Evolutionary conservation across 1,284 basidiomycete genomes (phyloP).

Genomic region (Pyrrhoderma noxium): DNA sequence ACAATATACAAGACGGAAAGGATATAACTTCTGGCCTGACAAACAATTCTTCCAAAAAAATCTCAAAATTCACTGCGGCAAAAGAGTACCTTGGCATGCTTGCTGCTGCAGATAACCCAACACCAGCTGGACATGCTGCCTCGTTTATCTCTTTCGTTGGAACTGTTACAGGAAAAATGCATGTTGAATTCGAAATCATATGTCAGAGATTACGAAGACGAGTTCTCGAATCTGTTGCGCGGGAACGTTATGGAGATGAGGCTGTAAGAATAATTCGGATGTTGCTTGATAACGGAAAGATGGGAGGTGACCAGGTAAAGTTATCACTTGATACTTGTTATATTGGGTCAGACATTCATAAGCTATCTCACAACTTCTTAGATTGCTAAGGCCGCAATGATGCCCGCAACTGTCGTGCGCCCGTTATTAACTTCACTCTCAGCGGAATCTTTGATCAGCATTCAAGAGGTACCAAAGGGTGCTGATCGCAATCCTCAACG

Average conservation of each 20-base stretch:
- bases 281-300: slow-evolving; percentile 83
- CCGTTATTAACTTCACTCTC: slow-evolving; percentile 75
- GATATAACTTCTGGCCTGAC: slow-evolving; percentile 52
- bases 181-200: slow-evolving; percentile 79
- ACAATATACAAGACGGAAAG: slow-evolving; percentile 52
- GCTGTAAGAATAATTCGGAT: slow-evolving; percentile 83
- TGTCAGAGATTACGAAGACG: slow-evolving; percentile 63
- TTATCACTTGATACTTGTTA: not conserved
- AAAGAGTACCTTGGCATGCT: slow-evolving; percentile 76
- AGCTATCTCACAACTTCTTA: slow-evolving; percentile 27
- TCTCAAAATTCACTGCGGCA: slow-evolving; percentile 49
- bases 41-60: slow-evolving; percentile 45
- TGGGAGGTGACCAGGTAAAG: slow-evolving; percentile 89
- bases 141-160: slow-evolving; percentile 65
- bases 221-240: slow-evolving; percentile 74
- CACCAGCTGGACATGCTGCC: slow-evolving; percentile 53
- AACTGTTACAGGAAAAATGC: slow-evolving; percentile 49
- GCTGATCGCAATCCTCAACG: slow-evolving; percentile 80
- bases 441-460: slow-evolving; percentile 74
- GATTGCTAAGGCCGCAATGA: slow-evolving; percentile 92
- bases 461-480: slow-evolving; percentile 86
- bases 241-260: slow-evolving; percentile 79
- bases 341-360: too few relatives aligned
- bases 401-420: slow-evolving; percentile 83
- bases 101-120: slow-evolving; percentile 74